Evolutionary conservation across 148 eudicot species (phyloP).

Genomic region (Rhododendron mucronatum): DNA sequence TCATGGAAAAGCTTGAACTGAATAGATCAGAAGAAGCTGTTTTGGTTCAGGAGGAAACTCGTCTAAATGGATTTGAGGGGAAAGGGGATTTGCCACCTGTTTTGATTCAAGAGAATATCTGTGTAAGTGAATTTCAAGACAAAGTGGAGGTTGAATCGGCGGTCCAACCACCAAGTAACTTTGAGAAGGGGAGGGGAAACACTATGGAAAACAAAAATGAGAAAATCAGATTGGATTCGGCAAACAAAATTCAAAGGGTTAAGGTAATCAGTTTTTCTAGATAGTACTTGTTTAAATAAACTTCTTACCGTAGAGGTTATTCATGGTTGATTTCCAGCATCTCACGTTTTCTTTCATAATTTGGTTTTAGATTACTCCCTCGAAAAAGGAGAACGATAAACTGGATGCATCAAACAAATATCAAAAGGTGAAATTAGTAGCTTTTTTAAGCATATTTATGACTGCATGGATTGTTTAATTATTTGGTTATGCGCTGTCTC

Average conservation of each 20-base stretch:
- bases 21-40: slow-evolving; percentile 24
- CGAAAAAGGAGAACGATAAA: slow-evolving; percentile 24
- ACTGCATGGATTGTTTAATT: not conserved
- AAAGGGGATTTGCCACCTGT: slow-evolving; percentile 26
- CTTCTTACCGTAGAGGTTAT: not conserved
- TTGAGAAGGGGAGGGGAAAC: slow-evolving; percentile 23
- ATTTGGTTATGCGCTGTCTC: not conserved
- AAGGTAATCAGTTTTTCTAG: slow-evolving; percentile 7
- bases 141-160: slow-evolving; percentile 26
- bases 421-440: slow-evolving; percentile 44
- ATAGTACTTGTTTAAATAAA: not conserved
- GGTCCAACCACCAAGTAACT: slow-evolving; percentile 24
- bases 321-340: slow-evolving; percentile 12
- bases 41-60: slow-evolving; percentile 30
- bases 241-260: slow-evolving; percentile 50
- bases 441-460: not conserved
- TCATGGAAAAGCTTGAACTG: slow-evolving; percentile 4
- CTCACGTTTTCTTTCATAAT: slow-evolving; percentile 4
- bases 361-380: slow-evolving; percentile 37
- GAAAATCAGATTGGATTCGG: slow-evolving; percentile 20
- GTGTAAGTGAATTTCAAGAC: slow-evolving; percentile 22
- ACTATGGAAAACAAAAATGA: slow-evolving; percentile 17
- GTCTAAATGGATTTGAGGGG: slow-evolving; percentile 21
- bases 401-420: slow-evolving; percentile 20
- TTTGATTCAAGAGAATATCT: slow-evolving; percentile 28